Evolutionary conservation across 768 basidiomycete genomes (phyloP), one percentile per base, ranked within the genome.

Genomic region (Hericium alpestre): DNA sequence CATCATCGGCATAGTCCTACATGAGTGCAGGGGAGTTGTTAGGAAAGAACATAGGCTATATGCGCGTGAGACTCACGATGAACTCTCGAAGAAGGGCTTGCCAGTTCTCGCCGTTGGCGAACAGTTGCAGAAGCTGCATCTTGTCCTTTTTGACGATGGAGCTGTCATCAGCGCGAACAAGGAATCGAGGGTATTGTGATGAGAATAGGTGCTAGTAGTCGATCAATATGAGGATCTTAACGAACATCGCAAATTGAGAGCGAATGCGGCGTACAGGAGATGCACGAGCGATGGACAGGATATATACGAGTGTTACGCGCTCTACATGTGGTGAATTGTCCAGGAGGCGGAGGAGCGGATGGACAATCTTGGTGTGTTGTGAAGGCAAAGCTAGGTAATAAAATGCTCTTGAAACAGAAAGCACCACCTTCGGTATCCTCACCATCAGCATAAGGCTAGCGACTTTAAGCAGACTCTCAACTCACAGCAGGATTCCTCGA

Each of bases 401-500:
- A 59, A 90, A 81, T 7, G 84, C 75, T 7, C 84, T 83, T 3
- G 82, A 76, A 0, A 78, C 88, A 18, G 88, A 88, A 50, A 94
- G 70, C 0, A 93, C 84, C 37, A 94, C 92, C 90, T 93, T 0
- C 25, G 58, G 4, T 32, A 15, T 48, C 16, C 15, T 10, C 20
- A 15, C 32, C 32, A 32, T 32, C 32, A 32, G 32, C 32, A 10
- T 7, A 1, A 32, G 32, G 8, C 41, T 58, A 13, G 25, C 37
- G 20, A 25, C 18, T 8, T 51, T 54, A 15, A 11, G 18, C 56
- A 38, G 39, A 39, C 38, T 23, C 22, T 11, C n/a, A 3, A 67
- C 84, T 63, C 61, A 94, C 92, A 4, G 93, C 90, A 13, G 93
- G 84, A 69, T 96, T 97, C 56, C 84, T 76, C 54, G 88, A 92